phyloP scores from a whole-genome alignment of 495 filamentous ascomycete genomes.

The Penicillium paxilli region DNA sequence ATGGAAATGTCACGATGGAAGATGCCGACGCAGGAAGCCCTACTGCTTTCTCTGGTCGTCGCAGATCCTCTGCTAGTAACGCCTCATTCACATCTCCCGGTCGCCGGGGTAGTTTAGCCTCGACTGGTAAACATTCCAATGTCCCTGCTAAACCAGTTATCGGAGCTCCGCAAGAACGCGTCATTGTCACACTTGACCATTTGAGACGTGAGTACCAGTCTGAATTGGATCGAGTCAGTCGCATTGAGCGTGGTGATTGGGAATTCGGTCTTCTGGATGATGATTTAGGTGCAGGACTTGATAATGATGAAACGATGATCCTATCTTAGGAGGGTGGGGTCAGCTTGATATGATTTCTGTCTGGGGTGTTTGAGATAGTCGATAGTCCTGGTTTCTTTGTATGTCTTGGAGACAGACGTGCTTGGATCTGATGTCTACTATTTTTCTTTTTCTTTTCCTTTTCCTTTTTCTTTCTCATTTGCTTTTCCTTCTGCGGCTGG shows the following conservation, averaged over 20 bases:
- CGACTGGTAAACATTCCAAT: slow-evolving; percentile 23
- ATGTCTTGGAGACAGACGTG: not conserved
- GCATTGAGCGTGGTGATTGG: slow-evolving; percentile 62
- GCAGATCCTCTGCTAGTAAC: slow-evolving; percentile 13
- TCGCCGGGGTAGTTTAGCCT: slow-evolving; percentile 28
- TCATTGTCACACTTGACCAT: slow-evolving; percentile 79
- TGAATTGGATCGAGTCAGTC: slow-evolving; percentile 75
- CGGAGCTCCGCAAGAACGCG: slow-evolving; percentile 29
- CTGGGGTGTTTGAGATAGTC: too few relatives aligned
- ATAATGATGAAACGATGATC: slow-evolving; percentile 47
- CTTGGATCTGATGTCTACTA: not conserved
- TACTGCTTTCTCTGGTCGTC: slow-evolving; percentile 8
- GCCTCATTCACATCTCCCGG: slow-evolving; percentile 12
- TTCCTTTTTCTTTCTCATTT: not conserved
- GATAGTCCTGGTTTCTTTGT: too few relatives aligned
- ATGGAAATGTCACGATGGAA: slow-evolving; percentile 47
- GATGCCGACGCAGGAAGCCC: slow-evolving; percentile 24
- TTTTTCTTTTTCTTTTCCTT: not conserved
- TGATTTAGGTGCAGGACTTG: slow-evolving; percentile 19
- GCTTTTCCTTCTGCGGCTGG: slow-evolving; percentile 10
- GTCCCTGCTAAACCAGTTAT: slow-evolving; percentile 18
- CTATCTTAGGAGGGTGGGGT: slow-evolving; percentile 29
- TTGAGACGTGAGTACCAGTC: slow-evolving; percentile 80
- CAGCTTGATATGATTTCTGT: too few relatives aligned
- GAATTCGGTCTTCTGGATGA: slow-evolving; percentile 52